These are phyloP conservation scores for Yarrowia osloensis DNA, from an alignment of 805 yeast species.

Conservation along the genomic window DNA sequence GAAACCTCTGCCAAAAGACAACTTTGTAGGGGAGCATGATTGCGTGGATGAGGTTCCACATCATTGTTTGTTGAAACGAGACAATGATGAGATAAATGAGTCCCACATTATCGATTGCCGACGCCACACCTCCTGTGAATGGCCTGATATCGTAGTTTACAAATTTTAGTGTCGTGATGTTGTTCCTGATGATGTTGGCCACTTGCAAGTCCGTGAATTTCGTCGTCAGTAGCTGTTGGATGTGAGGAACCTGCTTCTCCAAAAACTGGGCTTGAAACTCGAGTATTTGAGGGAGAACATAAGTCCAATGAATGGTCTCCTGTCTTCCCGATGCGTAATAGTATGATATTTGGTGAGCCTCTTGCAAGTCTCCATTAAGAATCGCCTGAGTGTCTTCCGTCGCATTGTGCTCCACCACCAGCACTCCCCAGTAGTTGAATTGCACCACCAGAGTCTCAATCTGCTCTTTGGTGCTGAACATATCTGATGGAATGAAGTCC, in stretches of 20 bases:
- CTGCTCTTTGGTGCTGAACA: slow-evolving; percentile 1
- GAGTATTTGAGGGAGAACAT: background rate
- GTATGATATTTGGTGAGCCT: background rate
- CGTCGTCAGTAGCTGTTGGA: background rate
- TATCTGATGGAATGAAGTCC: background rate
- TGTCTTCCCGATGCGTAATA: slow-evolving; percentile 7
- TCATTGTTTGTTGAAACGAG: slow-evolving; percentile 67
- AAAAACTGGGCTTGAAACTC: slow-evolving; percentile 10
- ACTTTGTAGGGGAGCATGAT: background rate
- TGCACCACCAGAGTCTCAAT: slow-evolving; percentile 5
- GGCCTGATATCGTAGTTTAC: slow-evolving; percentile 31
- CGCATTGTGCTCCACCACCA: background rate
- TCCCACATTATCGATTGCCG: slow-evolving; percentile 50
- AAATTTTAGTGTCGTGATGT: background rate
- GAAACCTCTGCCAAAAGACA: slow-evolving; percentile 5
- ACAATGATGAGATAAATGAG: slow-evolving; percentile 69
- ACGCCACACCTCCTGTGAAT: slow-evolving; percentile 43
- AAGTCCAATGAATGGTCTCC: background rate
- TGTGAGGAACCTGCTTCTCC: background rate
- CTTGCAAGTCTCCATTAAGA: background rate
- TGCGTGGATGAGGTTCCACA: slow-evolving; percentile 31
- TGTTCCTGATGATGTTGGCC: slow-evolving; percentile 5
- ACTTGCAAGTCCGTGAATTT: background rate
- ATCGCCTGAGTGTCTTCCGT: background rate
- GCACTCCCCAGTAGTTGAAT: slow-evolving; percentile 16